Percentiles rank a stretch among this genome's conserved stretches.
Evolutionary conservation across 148 eudicot species (phyloP).

Genomic region (Selenicereus undatus): DNA sequence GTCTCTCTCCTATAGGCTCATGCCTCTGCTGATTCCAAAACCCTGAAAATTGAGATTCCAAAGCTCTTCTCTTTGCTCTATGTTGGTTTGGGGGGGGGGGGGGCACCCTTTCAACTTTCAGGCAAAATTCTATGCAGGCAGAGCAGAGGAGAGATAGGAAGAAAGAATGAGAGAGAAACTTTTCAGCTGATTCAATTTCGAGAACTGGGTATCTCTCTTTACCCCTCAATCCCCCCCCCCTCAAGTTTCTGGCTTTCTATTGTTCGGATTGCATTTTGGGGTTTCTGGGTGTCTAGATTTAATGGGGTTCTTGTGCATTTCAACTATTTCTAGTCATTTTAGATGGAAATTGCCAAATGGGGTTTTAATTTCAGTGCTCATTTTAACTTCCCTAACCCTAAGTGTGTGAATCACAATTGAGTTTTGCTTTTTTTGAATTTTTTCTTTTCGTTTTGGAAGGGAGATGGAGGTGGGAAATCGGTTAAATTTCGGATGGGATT

Average conservation of each 20-base stretch:
- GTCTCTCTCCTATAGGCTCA: background rate
- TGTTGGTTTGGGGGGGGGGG: no score
- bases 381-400: background rate
- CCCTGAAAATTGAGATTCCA: no score
- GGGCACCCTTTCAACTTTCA: background rate
- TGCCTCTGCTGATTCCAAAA: background rate
- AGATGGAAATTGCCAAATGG: background rate
- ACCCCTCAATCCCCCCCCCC: background rate
- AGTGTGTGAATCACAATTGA: background rate
- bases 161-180: background rate
- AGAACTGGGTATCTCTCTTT: slow-evolving; percentile 13
- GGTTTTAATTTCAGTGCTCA: background rate
- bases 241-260: background rate
- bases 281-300: slow-evolving; percentile 14
- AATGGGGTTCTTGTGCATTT: background rate
- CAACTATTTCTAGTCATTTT: background rate
- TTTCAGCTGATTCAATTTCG: slow-evolving; percentile 14
- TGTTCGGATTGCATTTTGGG: background rate
- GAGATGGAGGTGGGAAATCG: background rate
- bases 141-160: background rate
- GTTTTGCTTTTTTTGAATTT: no score
- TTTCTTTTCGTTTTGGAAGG: background rate
- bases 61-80: background rate
- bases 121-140: background rate
- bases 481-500: background rate